These are phyloP conservation scores for Gaertneriomyces semiglobifer DNA, from an alignment of 192 early-diverging fungal genomes.

Conservation along the genomic window DNA sequence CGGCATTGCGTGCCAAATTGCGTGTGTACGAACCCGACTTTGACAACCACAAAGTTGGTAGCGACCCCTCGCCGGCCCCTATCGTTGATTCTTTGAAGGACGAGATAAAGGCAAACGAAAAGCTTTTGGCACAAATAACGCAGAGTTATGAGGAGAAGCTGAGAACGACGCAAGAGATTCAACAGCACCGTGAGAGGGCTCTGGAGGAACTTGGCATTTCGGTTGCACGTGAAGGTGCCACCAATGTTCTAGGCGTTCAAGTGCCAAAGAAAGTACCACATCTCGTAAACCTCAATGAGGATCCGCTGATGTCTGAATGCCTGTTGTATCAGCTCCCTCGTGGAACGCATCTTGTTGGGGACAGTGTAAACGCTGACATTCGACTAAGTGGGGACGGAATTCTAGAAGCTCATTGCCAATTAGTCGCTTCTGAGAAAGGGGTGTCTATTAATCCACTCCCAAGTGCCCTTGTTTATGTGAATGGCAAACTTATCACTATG, in stretches of 20 bases:
- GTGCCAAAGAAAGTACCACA: slow-evolving; percentile 78
- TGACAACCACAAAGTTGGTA: neutral
- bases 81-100: slow-evolving; percentile 56
- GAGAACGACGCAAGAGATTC: slow-evolving; percentile 64
- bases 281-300: slow-evolving; percentile 85
- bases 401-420: slow-evolving; percentile 65
- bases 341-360: slow-evolving; percentile 68
- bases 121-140: slow-evolving; percentile 79
- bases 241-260: slow-evolving; percentile 65
- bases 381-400: slow-evolving; percentile 60
- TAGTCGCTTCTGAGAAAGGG: slow-evolving; percentile 52
- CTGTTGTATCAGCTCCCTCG: slow-evolving; percentile 82
- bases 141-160: slow-evolving; percentile 84
- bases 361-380: slow-evolving; percentile 46
- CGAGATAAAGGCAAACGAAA: slow-evolving; percentile 78
- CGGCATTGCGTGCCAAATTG: slow-evolving; percentile 59
- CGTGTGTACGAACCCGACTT: slow-evolving; percentile 28
- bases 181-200: slow-evolving; percentile 66
- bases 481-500: slow-evolving; percentile 60
- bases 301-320: slow-evolving; percentile 85
- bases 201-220: slow-evolving; percentile 77
- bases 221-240: slow-evolving; percentile 48
- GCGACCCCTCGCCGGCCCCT: neutral
- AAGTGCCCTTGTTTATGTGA: slow-evolving; percentile 68
- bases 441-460: slow-evolving; percentile 62